These are phyloP conservation scores for Cornus suecica DNA, from an alignment of 148 eudicot species.

Conservation along the genomic window DNA sequence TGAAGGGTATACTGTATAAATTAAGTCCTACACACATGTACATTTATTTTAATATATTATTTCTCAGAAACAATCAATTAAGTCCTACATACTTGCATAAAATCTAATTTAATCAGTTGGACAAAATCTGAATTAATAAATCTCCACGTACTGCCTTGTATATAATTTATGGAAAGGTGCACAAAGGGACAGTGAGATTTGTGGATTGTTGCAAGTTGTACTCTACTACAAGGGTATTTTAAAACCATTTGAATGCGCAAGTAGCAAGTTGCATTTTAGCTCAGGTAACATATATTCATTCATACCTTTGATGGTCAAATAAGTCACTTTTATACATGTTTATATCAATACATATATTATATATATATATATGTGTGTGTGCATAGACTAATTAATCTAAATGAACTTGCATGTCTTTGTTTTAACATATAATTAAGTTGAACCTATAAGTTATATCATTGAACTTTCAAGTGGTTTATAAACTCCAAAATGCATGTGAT, in stretches of 20 bases:
- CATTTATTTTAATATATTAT: background rate
- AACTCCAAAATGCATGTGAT: no score
- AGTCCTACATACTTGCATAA: background rate
- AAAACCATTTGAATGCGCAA: background rate
- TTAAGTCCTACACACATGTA: no score
- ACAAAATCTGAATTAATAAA: background rate
- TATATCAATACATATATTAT: no score
- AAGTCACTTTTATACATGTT: no score
- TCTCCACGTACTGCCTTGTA: background rate
- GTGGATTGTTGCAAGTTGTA: background rate
- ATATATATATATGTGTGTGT: no score
- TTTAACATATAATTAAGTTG: no score
- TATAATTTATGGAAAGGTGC: conserved; percentile 11
- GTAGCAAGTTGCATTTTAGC: conserved; percentile 25
- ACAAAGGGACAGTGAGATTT: conserved; percentile 8
- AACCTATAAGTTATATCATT: no score
- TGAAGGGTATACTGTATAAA: background rate
- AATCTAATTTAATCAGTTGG: background rate
- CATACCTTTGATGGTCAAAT: background rate
- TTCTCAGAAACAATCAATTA: background rate
- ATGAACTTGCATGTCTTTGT: no score
- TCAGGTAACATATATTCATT: conserved; percentile 29
- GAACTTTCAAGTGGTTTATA: no score
- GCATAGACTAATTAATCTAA: no score
- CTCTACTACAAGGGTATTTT: background rate